Evolutionary conservation across 1,284 basidiomycete species (phyloP).

Genomic region (Moesziomyces antarcticus): DNA sequence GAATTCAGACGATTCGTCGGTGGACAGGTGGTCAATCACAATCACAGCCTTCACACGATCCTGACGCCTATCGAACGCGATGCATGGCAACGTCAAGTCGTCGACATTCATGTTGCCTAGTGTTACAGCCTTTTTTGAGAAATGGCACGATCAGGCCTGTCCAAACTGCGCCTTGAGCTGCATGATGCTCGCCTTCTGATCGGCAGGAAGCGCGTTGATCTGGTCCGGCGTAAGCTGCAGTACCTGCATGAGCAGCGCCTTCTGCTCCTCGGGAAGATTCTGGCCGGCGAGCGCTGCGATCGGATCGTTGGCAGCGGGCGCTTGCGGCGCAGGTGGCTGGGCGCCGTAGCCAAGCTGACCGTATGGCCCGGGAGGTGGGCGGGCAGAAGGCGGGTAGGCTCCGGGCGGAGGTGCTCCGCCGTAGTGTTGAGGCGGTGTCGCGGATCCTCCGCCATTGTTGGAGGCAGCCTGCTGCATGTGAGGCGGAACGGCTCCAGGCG

Average conservation of each 20-base stretch:
- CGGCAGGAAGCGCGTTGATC: constrained; percentile 83
- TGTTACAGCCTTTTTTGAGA: constrained; percentile 9
- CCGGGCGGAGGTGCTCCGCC: constrained; percentile 15
- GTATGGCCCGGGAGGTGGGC: constrained; percentile 32
- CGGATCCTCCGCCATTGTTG: constrained; percentile 22
- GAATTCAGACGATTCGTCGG: too few species aligned
- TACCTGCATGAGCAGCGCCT: constrained; percentile 74
- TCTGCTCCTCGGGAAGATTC: constrained; percentile 60
- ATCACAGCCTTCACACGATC: background rate
- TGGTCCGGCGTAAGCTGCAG: constrained; percentile 86
- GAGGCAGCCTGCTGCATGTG: constrained; percentile 32
- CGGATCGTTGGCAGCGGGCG: constrained; percentile 37
- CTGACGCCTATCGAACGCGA: background rate
- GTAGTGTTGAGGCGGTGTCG: constrained; percentile 45
- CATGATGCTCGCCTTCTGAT: constrained; percentile 85
- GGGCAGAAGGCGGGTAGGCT: constrained; percentile 13
- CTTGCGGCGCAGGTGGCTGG: constrained; percentile 13
- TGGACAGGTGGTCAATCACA: too few species aligned
- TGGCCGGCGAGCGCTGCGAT: constrained; percentile 43
- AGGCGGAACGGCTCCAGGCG: constrained; percentile 22
- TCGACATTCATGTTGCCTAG: constrained; percentile 3
- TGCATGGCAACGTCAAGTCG: background rate
- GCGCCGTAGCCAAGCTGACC: constrained; percentile 27
- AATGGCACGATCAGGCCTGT: constrained; percentile 32
- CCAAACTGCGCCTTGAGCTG: constrained; percentile 70